These are phyloP conservation scores for Selaginella moellendorffii DNA, from an alignment of 75 land plant genomes.

Conservation along the genomic window DNA sequence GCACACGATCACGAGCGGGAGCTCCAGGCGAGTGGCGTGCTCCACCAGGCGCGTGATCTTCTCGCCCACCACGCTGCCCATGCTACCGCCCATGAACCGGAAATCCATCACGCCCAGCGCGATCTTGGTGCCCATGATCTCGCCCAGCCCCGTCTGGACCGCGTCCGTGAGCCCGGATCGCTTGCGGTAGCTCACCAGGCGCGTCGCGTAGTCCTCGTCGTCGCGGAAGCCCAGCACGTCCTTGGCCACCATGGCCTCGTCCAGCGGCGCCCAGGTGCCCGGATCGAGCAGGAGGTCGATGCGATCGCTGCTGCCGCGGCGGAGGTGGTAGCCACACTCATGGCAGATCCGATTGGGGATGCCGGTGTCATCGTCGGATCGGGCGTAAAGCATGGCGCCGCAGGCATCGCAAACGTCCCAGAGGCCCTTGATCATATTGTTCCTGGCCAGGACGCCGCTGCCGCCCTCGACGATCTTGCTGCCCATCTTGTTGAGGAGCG, in stretches of 20 bases:
- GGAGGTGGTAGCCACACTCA: not conserved
- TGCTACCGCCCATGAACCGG: conserved; percentile 12
- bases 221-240: conserved; percentile 2
- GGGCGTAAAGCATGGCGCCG: not conserved
- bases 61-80: conserved; percentile 10
- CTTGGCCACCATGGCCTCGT: conserved; percentile 13
- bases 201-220: not conserved
- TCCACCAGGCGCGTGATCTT: conserved; percentile 9
- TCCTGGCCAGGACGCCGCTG: not conserved
- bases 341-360: not conserved
- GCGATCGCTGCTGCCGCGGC: conserved; percentile 1
- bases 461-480: not conserved
- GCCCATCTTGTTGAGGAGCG: not conserved
- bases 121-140: conserved; percentile 2
- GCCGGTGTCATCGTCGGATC: not conserved
- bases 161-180: conserved; percentile 8
- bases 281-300: conserved; percentile 10
- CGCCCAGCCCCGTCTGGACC: conserved; percentile 9
- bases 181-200: not conserved
- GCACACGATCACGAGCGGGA: conserved; percentile 9
- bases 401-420: not conserved
- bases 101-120: conserved; percentile 6
- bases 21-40: not conserved
- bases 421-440: not conserved
- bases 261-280: conserved; percentile 13